Percentiles rank a stretch among this genome's conserved stretches.
Conservation (phyloP, 1,284 basidiomycete genomes). For the Pyrrhoderma lamaoense region DNA sequence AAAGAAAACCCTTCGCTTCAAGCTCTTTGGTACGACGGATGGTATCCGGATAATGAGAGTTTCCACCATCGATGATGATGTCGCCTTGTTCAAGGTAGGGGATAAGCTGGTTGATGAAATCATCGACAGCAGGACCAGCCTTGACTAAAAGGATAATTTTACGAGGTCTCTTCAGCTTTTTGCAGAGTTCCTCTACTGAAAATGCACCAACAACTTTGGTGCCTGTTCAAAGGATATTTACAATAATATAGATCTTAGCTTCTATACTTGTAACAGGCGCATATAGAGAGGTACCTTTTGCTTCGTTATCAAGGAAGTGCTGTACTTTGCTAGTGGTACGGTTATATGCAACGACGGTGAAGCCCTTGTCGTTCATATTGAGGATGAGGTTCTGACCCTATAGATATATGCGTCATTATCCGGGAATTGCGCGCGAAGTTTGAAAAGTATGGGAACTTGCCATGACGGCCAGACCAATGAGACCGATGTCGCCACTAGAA, state of each 20-base stretch:
- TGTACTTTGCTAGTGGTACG: constrained; percentile 97
- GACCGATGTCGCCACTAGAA: constrained; percentile 79
- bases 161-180: constrained; percentile 78
- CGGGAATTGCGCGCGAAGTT: neutral
- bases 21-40: constrained; percentile 93
- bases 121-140: constrained; percentile 72
- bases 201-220: constrained; percentile 94
- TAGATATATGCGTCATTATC: constrained; percentile 9
- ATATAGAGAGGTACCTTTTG: constrained; percentile 65
- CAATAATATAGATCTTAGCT: constrained; percentile 16
- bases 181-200: constrained; percentile 81
- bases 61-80: constrained; percentile 99
- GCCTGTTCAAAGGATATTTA: constrained; percentile 41
- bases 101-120: constrained; percentile 66
- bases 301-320: constrained; percentile 92
- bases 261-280: constrained; percentile 4
- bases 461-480: constrained; percentile 97
- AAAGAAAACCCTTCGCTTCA: constrained; percentile 88
- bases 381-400: constrained; percentile 95
- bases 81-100: constrained; percentile 71
- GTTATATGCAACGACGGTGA: constrained; percentile 95
- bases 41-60: constrained; percentile 98
- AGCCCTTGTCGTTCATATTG: constrained; percentile 99
- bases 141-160: constrained; percentile 98
- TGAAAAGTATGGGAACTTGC: constrained; percentile 35